Evolutionary conservation across 306 rosid genomes (phyloP).

Genomic region (Cucurbita ficifolia): DNA sequence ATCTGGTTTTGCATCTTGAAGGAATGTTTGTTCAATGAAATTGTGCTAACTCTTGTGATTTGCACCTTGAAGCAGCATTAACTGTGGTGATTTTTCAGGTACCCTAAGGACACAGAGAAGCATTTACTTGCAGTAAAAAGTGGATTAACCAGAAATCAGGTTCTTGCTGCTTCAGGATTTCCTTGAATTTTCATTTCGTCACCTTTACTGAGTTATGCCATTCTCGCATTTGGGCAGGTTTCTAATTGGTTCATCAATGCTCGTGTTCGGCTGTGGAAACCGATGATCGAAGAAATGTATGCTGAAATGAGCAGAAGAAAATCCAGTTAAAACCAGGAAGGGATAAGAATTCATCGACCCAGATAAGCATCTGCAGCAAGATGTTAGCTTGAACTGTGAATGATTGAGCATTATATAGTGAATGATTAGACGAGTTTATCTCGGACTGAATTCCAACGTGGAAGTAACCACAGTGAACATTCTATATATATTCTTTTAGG

Average conservation of each 20-base stretch:
- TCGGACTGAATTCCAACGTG: background rate
- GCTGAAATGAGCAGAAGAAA: constrained; percentile 73
- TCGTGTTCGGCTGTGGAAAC: constrained; percentile 88
- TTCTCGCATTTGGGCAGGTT: constrained; percentile 27
- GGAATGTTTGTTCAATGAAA: background rate
- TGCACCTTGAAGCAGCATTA: too few species aligned
- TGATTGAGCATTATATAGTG: background rate
- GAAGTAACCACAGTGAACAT: too few species aligned
- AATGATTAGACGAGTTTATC: background rate
- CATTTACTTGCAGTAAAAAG: constrained; percentile 84
- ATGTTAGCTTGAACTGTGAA: constrained; percentile 21
- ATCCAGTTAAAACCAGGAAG: constrained; percentile 21
- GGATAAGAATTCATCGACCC: constrained; percentile 19
- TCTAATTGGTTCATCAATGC: constrained; percentile 96
- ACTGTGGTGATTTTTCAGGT: constrained; percentile 38
- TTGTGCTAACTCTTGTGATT: background rate
- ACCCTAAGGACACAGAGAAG: constrained; percentile 96
- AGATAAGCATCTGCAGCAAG: constrained; percentile 25
- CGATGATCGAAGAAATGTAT: constrained; percentile 93
- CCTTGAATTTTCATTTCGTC: background rate
- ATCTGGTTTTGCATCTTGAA: background rate
- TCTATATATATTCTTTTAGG: background rate
- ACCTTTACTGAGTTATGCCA: background rate
- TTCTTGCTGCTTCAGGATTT: constrained; percentile 10
- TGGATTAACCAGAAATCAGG: constrained; percentile 92